Base-by-base conservation (phyloP, 2,329 filamentous ascomycete species). In the Colletotrichum sp. region DNA sequence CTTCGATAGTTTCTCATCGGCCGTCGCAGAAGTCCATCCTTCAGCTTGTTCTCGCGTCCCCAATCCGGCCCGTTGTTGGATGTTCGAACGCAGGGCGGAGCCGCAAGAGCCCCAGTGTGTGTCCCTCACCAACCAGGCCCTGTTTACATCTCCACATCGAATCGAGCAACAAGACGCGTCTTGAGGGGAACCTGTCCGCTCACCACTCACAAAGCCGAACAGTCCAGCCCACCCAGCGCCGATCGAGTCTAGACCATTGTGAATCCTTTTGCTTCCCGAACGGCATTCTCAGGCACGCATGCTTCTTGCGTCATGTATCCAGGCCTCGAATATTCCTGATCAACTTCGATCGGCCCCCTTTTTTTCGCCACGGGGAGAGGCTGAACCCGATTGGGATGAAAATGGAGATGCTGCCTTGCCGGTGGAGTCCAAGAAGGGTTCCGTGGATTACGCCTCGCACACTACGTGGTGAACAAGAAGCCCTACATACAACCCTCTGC, bases 311-410 rank as follows among this genome's bases (percentile, higher is more conserved):
- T 71, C 68, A 67, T 74, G 28, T 59, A 71, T 56, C 14, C 6
- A 7, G n/a, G 26, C 72, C 68, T 71, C 72, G 68, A 74, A 74
- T 32, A 18, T 36, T 62, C 68, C 62, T 74, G 61, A 56, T 72
- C 55, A 62, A 32, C 61, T 28, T 43, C 48, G 55, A 52, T 62
- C 28, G 36, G 13, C 61, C 52, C 52, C 30, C n/a, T 26, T 32
- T 24, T 21, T 71, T 56, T 71, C 38, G 62, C 72, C 72, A 72
- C 68, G 36, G 18, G 18, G 14, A 28, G 43, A 52, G 43, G n/a
- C 43, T 52, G 43, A 52, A 21, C 43, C 43, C 16, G 24, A 38
- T n/a, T 52, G 63, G 21, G 63, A 30, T 66, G 36, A 43, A 38
- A 6, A 66, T 21, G 26, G 48, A 24, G n/a, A 34, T 30, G 30